Conservation (phyloP, 2,329 filamentous ascomycete genomes). For the Nemania sp. region DNA sequence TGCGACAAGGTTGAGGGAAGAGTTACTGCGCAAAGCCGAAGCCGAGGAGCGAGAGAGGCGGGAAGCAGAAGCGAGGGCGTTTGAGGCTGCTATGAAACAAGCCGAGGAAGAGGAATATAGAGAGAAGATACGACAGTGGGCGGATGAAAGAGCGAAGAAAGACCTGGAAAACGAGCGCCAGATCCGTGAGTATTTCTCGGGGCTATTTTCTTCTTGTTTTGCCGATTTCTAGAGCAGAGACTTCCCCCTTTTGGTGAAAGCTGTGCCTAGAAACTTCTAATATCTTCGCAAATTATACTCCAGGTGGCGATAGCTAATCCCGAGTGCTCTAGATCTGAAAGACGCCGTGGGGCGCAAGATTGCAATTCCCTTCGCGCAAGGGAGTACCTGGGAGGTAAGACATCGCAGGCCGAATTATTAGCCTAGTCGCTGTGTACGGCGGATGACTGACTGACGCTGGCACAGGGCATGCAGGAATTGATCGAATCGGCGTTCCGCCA, state of each 20-base stretch:
- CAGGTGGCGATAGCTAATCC: too few relatives aligned
- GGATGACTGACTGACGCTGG: slow-evolving; percentile 18
- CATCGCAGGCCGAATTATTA: neutral
- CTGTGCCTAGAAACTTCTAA: too few relatives aligned
- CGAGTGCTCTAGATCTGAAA: too few relatives aligned
- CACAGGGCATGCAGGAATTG: slow-evolving; percentile 81
- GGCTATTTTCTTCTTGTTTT: too few relatives aligned
- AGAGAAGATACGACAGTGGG: slow-evolving; percentile 26
- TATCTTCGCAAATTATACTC: too few relatives aligned
- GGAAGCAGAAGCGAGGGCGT: slow-evolving; percentile 19
- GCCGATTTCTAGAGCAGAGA: too few relatives aligned
- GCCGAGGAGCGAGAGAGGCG: slow-evolving; percentile 20
- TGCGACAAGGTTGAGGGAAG: slow-evolving; percentile 17
- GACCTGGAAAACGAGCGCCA: slow-evolving; percentile 28
- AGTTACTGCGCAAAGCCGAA: slow-evolving; percentile 21
- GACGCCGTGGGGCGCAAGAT: slow-evolving; percentile 37
- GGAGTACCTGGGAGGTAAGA: slow-evolving; percentile 32
- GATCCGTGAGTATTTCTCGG: too few relatives aligned
- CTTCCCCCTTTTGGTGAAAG: too few relatives aligned
- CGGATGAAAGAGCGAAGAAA: slow-evolving; percentile 28
- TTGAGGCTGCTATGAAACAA: slow-evolving; percentile 15
- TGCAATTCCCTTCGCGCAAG: slow-evolving; percentile 31
- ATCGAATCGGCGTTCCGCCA: slow-evolving; percentile 85
- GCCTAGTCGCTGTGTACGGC: neutral
- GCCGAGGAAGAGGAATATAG: slow-evolving; percentile 25